phyloP scores from a whole-genome alignment of 306 rosid species.

The Parietaria judaica region DNA sequence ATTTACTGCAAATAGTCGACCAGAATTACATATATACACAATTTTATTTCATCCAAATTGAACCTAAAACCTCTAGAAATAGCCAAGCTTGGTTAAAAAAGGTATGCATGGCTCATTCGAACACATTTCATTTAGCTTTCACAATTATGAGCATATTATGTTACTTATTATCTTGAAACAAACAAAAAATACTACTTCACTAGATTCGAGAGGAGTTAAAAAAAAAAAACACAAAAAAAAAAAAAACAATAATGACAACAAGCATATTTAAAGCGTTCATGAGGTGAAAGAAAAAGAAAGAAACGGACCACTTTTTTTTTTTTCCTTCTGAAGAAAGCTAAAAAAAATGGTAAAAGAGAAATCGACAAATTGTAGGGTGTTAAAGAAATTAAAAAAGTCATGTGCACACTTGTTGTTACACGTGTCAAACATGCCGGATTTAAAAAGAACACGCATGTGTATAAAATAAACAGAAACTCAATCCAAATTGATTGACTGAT shows the following conservation, averaged over 20 bases:
- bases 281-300: neutral
- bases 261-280: neutral
- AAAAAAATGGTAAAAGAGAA: neutral
- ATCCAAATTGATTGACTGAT: neutral
- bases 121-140: neutral
- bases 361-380: constrained; percentile 4
- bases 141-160: constrained; percentile 4
- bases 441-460: constrained; percentile 27
- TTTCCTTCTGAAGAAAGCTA: too few relatives aligned
- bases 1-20: too few relatives aligned
- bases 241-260: neutral
- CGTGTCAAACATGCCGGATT: constrained; percentile 53
- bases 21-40: too few relatives aligned
- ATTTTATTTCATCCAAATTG: too few relatives aligned
- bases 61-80: too few relatives aligned
- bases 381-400: constrained; percentile 32
- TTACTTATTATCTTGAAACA: neutral
- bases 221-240: neutral
- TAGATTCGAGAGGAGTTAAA: neutral
- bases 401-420: constrained; percentile 31
- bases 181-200: neutral
- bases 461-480: constrained; percentile 5
- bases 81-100: neutral
- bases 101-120: neutral
- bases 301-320: constrained; percentile 2